phyloP scores from a whole-genome alignment of 2,329 filamentous ascomycete species.

The Penicillium freii region DNA sequence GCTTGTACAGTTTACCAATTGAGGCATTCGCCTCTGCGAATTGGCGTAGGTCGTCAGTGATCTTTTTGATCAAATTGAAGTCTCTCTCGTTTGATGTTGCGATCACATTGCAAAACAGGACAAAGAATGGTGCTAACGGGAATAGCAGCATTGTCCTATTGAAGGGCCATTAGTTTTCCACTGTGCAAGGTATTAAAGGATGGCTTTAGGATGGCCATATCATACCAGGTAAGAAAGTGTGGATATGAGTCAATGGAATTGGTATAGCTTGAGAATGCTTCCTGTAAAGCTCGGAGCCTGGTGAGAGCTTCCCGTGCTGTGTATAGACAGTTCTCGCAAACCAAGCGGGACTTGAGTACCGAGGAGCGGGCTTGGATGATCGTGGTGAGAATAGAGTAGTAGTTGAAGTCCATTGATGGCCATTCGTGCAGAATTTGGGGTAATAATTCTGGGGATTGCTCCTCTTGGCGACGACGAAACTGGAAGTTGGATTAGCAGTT shows the following conservation, averaged over 20 bases:
- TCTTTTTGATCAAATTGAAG: constrained; percentile 25
- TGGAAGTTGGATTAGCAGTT: constrained; percentile 2
- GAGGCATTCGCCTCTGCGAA: constrained; percentile 22
- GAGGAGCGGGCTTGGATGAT: constrained; percentile 24
- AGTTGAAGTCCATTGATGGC: constrained; percentile 26
- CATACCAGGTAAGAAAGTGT: constrained; percentile 25
- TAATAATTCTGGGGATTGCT: constrained; percentile 16
- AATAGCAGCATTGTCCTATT: constrained; percentile 25
- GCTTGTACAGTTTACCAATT: constrained; percentile 21
- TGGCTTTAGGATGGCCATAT: too few relatives aligned
- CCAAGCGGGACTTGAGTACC: constrained; percentile 24
- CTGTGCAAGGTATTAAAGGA: background rate
- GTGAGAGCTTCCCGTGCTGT: constrained; percentile 21
- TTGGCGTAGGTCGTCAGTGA: constrained; percentile 23
- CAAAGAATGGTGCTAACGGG: constrained; percentile 23
- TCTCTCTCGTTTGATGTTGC: constrained; percentile 23
- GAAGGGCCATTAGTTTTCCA: background rate
- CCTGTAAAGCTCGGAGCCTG: constrained; percentile 20
- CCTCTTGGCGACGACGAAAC: constrained; percentile 17
- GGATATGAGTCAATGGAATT: constrained; percentile 22
- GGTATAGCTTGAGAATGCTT: constrained; percentile 13
- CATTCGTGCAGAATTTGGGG: constrained; percentile 16
- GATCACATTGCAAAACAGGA: constrained; percentile 26
- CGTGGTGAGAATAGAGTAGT: constrained; percentile 24
- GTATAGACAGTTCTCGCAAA: constrained; percentile 26